These are phyloP conservation scores for Polygonum aviculare DNA, from an alignment of 148 eudicot genomes.

Conservation along the genomic window DNA sequence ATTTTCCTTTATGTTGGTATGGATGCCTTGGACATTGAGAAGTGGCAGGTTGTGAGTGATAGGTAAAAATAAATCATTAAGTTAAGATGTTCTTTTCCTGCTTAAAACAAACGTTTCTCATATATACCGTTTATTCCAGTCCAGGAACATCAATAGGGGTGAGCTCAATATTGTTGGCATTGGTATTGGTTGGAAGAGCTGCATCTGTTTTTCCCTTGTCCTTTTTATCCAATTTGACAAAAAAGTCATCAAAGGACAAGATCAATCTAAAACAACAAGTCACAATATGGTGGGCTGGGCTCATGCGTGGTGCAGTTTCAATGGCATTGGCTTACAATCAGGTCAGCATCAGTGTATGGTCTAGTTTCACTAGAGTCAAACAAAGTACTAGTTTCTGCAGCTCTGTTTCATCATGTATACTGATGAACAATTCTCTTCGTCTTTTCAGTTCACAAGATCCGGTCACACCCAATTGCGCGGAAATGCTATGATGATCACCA, in stretches of 20 bases:
- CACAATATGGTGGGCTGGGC: constrained; percentile 87
- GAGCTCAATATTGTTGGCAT: constrained; percentile 56
- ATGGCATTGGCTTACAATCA: constrained; percentile 83
- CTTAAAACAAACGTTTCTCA: neutral
- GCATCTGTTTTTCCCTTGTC: constrained; percentile 80
- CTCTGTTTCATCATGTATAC: neutral
- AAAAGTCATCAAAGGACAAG: constrained; percentile 39
- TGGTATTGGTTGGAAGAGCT: constrained; percentile 67
- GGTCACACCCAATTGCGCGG: constrained; percentile 54
- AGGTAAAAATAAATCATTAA: constrained; percentile 16
- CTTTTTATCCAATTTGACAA: constrained; percentile 57
- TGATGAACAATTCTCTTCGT: constrained; percentile 5
- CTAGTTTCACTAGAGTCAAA: neutral
- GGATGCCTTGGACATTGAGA: constrained; percentile 32
- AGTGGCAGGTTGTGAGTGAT: constrained; percentile 30
- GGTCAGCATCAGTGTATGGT: constrained; percentile 23
- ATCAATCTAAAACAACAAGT: constrained; percentile 62
- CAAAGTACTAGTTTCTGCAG: too few species aligned
- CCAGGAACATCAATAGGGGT: constrained; percentile 49
- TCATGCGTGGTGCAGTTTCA: constrained; percentile 84
- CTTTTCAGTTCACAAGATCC: constrained; percentile 47
- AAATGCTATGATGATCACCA: constrained; percentile 74
- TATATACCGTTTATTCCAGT: constrained; percentile 18
- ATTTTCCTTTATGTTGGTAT: constrained; percentile 38
- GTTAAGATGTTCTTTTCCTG: neutral